Base-by-base conservation (phyloP, 1,284 basidiomycete genomes). In the Puccinia novopanici region DNA sequence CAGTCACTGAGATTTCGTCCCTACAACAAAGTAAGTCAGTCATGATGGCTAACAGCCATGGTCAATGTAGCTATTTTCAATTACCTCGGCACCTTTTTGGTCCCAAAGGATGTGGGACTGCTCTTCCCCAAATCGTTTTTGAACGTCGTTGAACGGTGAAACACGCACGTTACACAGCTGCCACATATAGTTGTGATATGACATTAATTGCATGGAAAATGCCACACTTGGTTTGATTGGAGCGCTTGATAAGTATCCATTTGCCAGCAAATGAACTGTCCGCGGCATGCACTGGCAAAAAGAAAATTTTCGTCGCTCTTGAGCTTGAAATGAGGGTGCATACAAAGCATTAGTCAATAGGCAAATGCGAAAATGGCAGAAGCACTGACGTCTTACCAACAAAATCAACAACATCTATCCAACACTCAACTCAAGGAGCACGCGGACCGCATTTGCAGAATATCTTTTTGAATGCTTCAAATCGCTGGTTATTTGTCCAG, bases 171-270 rank as follows among this genome's bases (percentile, higher is more conserved):
- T 48, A 3, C 10, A 70, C 13, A 50, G 19, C 3, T 70, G 42
- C 67, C 67, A 70, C 15, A 30, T 10, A 30, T 52, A 50, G 67
- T 70, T 50, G n/a, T 70, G 67, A 19, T 50, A 70, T 27, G 67
- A 15, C 2, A 70, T 22, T 13, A 70, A 17, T 8, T 24, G 48
- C 45, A 52, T 52, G 10, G 67, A 70, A 45, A 70, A 70, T 3
- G 24, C 48, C 6, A 19, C 15, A 10, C n/a, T 27, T 50, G 67
- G 45, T 0, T 52, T 2, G 9, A 70, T 22, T 3, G 67, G 67
- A 50, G 45, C 24, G 24, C 42, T 34, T 2, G 67, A 13, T 1
- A 70, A 30, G 22, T 42, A 65, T 6, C 61, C 61, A 22, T 2
- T 42, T 1, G 40, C 19, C 5, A 65, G 61, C 3, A 65, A 12